Evolutionary conservation across 164 flowering plant species (phyloP).

Genomic region (Umbellularia californica): DNA sequence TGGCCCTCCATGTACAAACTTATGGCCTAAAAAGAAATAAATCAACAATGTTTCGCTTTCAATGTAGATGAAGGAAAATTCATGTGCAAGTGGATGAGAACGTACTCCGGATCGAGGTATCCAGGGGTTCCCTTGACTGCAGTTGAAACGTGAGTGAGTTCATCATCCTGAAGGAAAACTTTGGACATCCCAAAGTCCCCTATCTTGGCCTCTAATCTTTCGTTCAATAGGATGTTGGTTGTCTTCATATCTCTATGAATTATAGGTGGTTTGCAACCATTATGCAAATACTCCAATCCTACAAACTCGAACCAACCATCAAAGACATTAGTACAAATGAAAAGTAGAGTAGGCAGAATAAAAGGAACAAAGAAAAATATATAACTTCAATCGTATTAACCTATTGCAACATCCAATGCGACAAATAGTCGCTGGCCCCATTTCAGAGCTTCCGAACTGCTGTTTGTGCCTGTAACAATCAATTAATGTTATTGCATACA

Average conservation of each 20-base stretch:
- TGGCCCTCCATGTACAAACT: too few relatives aligned
- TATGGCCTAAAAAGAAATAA: too few relatives aligned
- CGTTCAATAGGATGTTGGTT: conserved; percentile 42
- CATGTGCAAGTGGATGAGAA: not conserved
- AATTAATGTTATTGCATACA: too few relatives aligned
- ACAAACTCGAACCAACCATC: too few relatives aligned
- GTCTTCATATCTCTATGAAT: conserved; percentile 52
- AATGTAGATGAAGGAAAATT: not conserved
- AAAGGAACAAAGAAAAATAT: too few relatives aligned
- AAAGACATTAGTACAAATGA: too few relatives aligned
- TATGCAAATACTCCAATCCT: too few relatives aligned
- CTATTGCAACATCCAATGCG: conserved; percentile 38
- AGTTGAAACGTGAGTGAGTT: conserved; percentile 28
- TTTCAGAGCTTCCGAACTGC: not conserved
- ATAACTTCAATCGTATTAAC: conserved; percentile 11
- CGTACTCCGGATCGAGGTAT: conserved; percentile 63
- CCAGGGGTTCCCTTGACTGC: conserved; percentile 44
- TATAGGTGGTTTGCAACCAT: conserved; percentile 2
- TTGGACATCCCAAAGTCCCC: conserved; percentile 55
- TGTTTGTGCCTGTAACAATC: not conserved
- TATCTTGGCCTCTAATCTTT: conserved; percentile 39
- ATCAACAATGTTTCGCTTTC: too few relatives aligned
- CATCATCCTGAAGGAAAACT: conserved; percentile 17
- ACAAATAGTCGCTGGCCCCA: conserved; percentile 24
- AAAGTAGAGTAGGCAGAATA: too few relatives aligned